Evolutionary conservation across 495 filamentous ascomycete species (phyloP).

Genomic region (Hypoxylon intermedium): DNA sequence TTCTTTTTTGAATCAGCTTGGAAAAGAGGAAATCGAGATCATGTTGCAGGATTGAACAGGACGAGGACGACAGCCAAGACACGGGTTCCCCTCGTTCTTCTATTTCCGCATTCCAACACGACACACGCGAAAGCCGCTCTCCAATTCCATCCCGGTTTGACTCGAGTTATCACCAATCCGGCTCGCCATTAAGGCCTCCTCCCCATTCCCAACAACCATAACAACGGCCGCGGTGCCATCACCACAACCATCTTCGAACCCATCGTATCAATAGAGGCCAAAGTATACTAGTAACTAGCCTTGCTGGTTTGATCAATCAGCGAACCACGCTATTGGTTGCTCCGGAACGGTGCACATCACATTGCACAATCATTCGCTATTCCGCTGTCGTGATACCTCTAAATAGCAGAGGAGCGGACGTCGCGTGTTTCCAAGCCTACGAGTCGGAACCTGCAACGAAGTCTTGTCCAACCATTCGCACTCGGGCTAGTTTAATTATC

Average conservation of each 20-base stretch:
- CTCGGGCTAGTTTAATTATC: background rate
- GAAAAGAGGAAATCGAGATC: slow-evolving; percentile 14
- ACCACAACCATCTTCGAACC: background rate
- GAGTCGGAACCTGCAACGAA: slow-evolving; percentile 6
- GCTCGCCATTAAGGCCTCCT: background rate
- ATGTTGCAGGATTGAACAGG: slow-evolving; percentile 29
- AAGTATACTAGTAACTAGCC: slow-evolving; percentile 8
- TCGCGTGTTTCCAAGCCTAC: slow-evolving; percentile 4
- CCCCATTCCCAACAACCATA: slow-evolving; percentile 19
- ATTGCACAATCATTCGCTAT: slow-evolving; percentile 1
- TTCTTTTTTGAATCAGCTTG: slow-evolving; percentile 26
- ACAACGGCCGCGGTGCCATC: background rate
- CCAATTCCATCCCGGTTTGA: background rate
- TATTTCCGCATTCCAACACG: slow-evolving; percentile 18
- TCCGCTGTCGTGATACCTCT: slow-evolving; percentile 15
- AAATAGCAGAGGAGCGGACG: slow-evolving; percentile 11
- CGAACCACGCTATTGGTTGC: slow-evolving; percentile 4
- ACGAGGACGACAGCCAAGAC: slow-evolving; percentile 24
- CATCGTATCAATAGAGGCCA: background rate
- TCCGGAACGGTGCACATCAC: slow-evolving; percentile 6
- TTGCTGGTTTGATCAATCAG: slow-evolving; percentile 9
- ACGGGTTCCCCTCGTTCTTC: slow-evolving; percentile 10
- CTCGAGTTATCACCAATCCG: background rate
- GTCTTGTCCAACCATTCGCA: background rate
- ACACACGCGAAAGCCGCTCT: background rate